phyloP scores from a whole-genome alignment of 176 grass and related monocot species.

The Elymus sibiricus region DNA sequence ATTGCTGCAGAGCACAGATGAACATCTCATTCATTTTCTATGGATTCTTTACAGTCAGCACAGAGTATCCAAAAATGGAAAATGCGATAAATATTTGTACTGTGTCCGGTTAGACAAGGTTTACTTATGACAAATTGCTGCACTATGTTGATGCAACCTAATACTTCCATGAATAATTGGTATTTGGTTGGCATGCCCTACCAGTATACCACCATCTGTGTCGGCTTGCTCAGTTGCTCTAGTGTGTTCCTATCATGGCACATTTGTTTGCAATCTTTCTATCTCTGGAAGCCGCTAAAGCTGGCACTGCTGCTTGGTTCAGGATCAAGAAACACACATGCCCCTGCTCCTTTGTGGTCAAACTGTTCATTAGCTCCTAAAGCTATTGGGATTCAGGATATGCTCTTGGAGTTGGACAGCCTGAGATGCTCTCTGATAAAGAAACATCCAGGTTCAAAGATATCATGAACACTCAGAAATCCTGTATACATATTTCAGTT shows the following conservation, averaged over 20 bases:
- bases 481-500: not conserved
- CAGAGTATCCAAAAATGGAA: not conserved
- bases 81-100: not conserved
- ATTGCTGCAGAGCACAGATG: not conserved
- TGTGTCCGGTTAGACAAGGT: not conserved
- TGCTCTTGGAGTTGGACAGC: no score
- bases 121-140: not conserved
- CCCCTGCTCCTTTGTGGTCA: no score
- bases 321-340: no score
- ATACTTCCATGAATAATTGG: not conserved
- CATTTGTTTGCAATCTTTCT: no score
- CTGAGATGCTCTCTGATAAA: not conserved
- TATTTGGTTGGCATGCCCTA: not conserved
- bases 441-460: not conserved
- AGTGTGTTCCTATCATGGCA: no score
- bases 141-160: not conserved
- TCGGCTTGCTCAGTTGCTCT: not conserved
- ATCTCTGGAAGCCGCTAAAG: no score
- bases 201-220: not conserved
- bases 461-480: not conserved
- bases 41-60: not conserved
- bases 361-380: no score
- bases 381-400: no score
- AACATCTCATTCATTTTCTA: not conserved
- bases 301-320: no score